Conservation (phyloP, 768 basidiomycete genomes). For the Phaeotremella fagi region DNA sequence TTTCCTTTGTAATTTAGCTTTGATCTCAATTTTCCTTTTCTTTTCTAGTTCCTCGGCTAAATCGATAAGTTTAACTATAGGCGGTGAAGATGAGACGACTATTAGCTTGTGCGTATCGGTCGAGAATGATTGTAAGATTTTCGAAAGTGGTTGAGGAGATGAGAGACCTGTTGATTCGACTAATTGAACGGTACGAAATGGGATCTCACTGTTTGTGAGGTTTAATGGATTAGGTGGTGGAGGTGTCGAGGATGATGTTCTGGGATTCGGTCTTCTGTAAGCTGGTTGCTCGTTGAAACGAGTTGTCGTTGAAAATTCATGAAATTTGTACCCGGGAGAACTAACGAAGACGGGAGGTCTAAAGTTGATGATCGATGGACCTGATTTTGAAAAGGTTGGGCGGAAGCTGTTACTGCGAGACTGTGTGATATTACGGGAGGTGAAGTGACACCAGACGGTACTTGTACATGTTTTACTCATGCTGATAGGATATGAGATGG, state of each 20-base stretch:
- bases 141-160: conserved; percentile 19
- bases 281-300: neutral
- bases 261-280: conserved; percentile 1
- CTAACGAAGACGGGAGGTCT: too few species aligned
- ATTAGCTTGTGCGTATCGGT: conserved; percentile 26
- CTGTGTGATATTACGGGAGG: too few species aligned
- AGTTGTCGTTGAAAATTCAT: too few species aligned
- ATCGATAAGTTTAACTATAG: conserved; percentile 38
- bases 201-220: conserved; percentile 27
- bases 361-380: too few species aligned
- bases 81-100: conserved; percentile 31
- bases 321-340: too few species aligned
- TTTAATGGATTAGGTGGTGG: conserved; percentile 5
- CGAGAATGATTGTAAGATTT: conserved; percentile 23
- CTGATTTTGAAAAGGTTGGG: too few species aligned
- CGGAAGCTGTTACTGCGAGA: too few species aligned
- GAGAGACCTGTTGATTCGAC: conserved; percentile 30
- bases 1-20: conserved; percentile 20
- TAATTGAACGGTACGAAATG: conserved; percentile 34
- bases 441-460: too few species aligned
- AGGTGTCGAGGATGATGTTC: neutral
- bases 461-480: too few species aligned
- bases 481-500: too few species aligned
- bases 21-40: conserved; percentile 19
- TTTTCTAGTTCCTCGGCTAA: conserved; percentile 23